Percentiles rank a stretch among this genome's conserved stretches.
Conservation (phyloP, 305 asterid genomes). For the Solanum hybrid region DNA sequence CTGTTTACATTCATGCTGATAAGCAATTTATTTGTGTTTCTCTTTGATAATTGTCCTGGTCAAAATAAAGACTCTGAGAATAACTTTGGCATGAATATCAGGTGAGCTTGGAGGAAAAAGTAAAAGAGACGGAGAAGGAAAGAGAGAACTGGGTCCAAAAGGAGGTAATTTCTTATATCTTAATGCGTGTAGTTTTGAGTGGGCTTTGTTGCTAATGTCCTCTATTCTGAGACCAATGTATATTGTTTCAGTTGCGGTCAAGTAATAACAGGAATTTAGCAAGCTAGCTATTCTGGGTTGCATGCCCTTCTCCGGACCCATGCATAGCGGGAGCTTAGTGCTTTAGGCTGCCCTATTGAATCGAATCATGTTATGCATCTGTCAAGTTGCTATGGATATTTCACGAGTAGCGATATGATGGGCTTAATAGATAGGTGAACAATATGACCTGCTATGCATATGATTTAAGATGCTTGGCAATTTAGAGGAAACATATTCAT, state of each 20-base stretch:
- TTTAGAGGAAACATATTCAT: neutral
- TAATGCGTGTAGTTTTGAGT: neutral
- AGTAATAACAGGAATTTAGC: neutral
- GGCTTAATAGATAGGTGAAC: neutral
- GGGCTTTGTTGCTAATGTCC: neutral
- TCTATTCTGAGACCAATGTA: neutral
- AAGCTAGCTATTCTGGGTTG: neutral
- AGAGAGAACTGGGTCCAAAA: conserved; percentile 47
- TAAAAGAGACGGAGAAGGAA: conserved; percentile 41
- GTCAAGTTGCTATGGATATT: neutral
- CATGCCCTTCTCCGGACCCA: neutral
- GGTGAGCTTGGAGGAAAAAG: conserved; percentile 42
- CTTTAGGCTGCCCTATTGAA: neutral
- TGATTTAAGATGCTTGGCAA: neutral
- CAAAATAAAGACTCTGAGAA: neutral
- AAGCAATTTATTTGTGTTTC: neutral
- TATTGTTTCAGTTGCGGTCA: neutral
- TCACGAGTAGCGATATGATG: neutral
- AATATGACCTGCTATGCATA: neutral
- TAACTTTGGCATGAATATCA: conserved; percentile 4
- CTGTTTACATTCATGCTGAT: neutral
- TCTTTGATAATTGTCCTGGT: neutral
- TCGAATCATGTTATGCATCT: neutral
- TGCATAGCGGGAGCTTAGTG: neutral
- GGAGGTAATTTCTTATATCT: conserved; percentile 32